These are phyloP conservation scores for Tulasnella sp. DNA, from an alignment of 768 basidiomycete species.

Conservation along the genomic window DNA sequence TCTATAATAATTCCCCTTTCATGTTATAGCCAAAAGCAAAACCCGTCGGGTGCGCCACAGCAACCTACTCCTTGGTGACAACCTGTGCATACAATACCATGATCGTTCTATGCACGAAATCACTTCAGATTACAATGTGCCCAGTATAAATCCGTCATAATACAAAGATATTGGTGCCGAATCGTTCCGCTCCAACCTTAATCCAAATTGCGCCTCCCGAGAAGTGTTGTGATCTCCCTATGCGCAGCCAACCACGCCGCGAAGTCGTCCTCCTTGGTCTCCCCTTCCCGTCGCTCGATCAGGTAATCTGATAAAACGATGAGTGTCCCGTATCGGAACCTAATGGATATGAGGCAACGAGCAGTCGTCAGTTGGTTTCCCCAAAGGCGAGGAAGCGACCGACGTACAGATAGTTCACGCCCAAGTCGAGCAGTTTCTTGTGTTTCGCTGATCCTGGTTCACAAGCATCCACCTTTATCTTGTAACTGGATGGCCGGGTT, in stretches of 20 bases:
- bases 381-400: conserved; percentile 22
- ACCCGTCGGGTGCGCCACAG: too few relatives aligned
- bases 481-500: conserved; percentile 48
- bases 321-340: conserved; percentile 61
- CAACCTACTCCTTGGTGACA: too few relatives aligned
- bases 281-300: conserved; percentile 42
- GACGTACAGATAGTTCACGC: conserved; percentile 77
- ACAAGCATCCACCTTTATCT: conserved; percentile 76
- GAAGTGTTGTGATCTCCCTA: conserved; percentile 49
- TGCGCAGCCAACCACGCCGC: conserved; percentile 74
- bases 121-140: too few relatives aligned
- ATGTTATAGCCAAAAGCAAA: too few relatives aligned
- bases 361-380: not conserved
- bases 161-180: too few relatives aligned
- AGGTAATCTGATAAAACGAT: conserved; percentile 95
- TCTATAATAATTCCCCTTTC: not conserved
- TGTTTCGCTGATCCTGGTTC: conserved; percentile 72
- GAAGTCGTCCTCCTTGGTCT: conserved; percentile 40
- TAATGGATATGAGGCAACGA: not conserved
- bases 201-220: conserved; percentile 8
- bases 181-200: too few relatives aligned
- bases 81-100: too few relatives aligned
- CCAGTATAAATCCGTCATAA: too few relatives aligned
- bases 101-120: too few relatives aligned
- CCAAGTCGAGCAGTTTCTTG: conserved; percentile 57